A percentile compares a stretch with the other conserved stretches of the same genome.
Conservation (phyloP, 345 rosid genomes). For the Dipteronia dyeriana region DNA sequence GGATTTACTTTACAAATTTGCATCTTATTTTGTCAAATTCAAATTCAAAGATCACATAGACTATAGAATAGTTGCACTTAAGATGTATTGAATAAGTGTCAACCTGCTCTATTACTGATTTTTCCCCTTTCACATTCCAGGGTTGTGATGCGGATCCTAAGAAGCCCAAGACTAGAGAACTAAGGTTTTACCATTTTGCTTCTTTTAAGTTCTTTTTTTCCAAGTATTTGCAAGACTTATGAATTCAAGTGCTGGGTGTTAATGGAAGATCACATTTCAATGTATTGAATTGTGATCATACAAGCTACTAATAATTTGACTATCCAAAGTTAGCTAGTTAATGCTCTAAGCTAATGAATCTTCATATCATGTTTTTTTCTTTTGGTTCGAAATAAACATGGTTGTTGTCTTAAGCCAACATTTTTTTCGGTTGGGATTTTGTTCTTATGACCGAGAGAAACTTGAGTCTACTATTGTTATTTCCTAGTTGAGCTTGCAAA, state of each 20-base stretch:
- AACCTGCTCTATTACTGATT: neutral
- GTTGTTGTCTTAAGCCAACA: neutral
- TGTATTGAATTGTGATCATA: conserved; percentile 9
- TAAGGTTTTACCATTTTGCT: conserved; percentile 49
- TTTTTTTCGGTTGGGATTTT: neutral
- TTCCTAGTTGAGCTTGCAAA: neutral
- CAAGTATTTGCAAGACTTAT: conserved; percentile 2
- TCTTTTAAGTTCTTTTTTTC: neutral
- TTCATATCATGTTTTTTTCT: conserved; percentile 5
- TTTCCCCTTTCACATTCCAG: conserved; percentile 38
- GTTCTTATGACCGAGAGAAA: neutral
- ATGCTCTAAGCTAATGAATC: conserved; percentile 1
- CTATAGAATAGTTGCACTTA: too few relatives aligned
- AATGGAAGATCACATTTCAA: neutral
- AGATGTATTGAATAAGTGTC: too few relatives aligned
- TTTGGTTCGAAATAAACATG: neutral
- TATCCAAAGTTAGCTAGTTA: neutral
- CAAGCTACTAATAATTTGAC: too few relatives aligned
- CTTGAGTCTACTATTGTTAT: too few relatives aligned
- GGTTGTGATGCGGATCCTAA: conserved; percentile 90
- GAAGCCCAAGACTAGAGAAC: conserved; percentile 63
- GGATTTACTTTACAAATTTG: too few relatives aligned
- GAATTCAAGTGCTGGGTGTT: neutral
- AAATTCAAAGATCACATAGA: too few relatives aligned
- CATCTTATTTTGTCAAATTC: too few relatives aligned